Evolutionary conservation across 2,329 filamentous ascomycete genomes (phyloP).

Genomic region (Delphinella strobiligena): DNA sequence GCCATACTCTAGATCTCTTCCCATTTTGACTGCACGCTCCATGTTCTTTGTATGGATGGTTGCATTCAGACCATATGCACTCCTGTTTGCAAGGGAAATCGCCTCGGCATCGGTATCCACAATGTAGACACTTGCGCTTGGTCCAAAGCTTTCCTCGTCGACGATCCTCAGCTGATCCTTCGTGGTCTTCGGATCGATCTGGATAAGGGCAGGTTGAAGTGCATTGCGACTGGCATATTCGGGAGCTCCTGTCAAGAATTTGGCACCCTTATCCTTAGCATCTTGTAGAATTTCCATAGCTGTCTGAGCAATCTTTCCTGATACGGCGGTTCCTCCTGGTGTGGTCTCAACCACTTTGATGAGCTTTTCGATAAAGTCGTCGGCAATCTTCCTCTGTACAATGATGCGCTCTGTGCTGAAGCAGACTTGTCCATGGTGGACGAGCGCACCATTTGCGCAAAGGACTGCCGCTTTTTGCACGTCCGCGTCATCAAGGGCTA

Average conservation of each 20-base stretch:
- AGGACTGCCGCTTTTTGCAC: conserved; percentile 27
- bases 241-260: conserved; percentile 15
- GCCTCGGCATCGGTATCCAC: conserved; percentile 16
- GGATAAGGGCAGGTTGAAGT: conserved; percentile 12
- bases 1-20: conserved; percentile 14
- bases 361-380: conserved; percentile 12
- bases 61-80: conserved; percentile 19
- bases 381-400: conserved; percentile 13
- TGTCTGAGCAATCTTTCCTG: conserved; percentile 17
- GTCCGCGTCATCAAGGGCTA: conserved; percentile 35
- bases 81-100: conserved; percentile 13
- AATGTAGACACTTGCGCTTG: conserved; percentile 14
- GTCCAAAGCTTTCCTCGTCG: conserved; percentile 20
- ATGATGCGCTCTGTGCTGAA: conserved; percentile 24
- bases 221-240: conserved; percentile 8
- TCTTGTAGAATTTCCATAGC: conserved; percentile 17
- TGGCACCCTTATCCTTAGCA: conserved; percentile 14
- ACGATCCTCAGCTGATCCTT: conserved; percentile 13
- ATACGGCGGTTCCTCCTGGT: conserved; percentile 12
- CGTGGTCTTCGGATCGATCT: conserved; percentile 6
- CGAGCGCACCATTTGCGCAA: conserved; percentile 17
- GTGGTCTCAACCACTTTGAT: conserved; percentile 5
- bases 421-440: conserved; percentile 25
- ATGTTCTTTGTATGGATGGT: conserved; percentile 18
- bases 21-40: conserved; percentile 16